A percentile compares a stretch with the other conserved stretches of the same genome.
phyloP scores from a whole-genome alignment of 371 early-diverging fungal genomes.

The Lichtheimia ramosa region DNA sequence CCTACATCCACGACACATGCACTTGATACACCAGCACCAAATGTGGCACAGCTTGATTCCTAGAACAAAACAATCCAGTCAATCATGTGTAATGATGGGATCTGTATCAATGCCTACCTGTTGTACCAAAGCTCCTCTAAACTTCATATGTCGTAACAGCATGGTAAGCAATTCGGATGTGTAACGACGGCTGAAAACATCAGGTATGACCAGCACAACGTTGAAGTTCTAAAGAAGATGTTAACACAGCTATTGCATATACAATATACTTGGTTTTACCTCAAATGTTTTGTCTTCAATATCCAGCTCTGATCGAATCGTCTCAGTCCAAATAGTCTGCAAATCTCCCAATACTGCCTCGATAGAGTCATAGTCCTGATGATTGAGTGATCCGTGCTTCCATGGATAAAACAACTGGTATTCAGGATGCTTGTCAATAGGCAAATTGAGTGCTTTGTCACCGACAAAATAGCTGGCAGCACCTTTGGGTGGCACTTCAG shows the following conservation, averaged over 20 bases:
- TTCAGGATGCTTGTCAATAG: constrained; percentile 28
- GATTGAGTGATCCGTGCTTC: constrained; percentile 73
- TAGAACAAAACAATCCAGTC: constrained; percentile 10
- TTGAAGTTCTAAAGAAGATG: constrained; percentile 49
- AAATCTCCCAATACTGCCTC: constrained; percentile 73
- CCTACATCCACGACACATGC: constrained; percentile 92
- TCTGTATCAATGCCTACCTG: constrained; percentile 39
- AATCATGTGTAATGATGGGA: no score
- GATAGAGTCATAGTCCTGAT: constrained; percentile 67
- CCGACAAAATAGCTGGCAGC: constrained; percentile 58
- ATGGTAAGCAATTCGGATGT: constrained; percentile 66
- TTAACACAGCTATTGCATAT: not conserved
- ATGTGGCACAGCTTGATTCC: constrained; percentile 81
- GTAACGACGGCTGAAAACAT: constrained; percentile 64
- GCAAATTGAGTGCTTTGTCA: constrained; percentile 56
- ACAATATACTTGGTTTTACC: constrained; percentile 24
- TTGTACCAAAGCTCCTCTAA: constrained; percentile 70
- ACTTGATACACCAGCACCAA: constrained; percentile 85
- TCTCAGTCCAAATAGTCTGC: constrained; percentile 76
- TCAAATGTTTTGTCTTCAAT: constrained; percentile 59
- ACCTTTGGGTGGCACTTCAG: constrained; percentile 34
- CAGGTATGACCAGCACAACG: constrained; percentile 80
- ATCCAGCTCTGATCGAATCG: constrained; percentile 71
- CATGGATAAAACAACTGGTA: constrained; percentile 67
- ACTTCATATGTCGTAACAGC: constrained; percentile 76